A percentile compares a stretch with the other conserved stretches of the same genome.
These are phyloP conservation scores for Nicotiana tabacum DNA, from an alignment of 257 asterid species.

Conservation along the genomic window DNA sequence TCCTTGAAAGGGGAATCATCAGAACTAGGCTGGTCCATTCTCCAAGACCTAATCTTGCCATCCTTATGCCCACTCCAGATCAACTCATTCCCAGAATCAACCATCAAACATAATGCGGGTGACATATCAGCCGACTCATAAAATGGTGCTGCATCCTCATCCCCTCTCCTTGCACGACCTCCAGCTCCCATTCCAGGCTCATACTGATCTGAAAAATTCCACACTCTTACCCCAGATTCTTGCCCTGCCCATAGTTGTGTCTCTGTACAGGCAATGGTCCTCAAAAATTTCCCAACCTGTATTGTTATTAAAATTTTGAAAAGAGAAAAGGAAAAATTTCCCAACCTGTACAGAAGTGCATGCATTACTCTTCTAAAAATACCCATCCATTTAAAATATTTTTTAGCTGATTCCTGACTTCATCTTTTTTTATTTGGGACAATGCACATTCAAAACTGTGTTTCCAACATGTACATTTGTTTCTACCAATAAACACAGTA, in stretches of 20 bases:
- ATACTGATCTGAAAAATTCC: slow-evolving; percentile 73
- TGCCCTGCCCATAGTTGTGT: slow-evolving; percentile 91
- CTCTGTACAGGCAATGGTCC: slow-evolving; percentile 76
- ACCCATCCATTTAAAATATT: background rate
- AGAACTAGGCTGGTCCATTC: slow-evolving; percentile 60
- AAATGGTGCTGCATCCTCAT: slow-evolving; percentile 93
- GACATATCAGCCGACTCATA: slow-evolving; percentile 62
- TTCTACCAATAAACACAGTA: background rate
- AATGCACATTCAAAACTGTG: background rate
- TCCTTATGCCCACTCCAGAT: slow-evolving; percentile 98
- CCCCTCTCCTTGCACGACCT: slow-evolving; percentile 76
- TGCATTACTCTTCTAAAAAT: background rate
- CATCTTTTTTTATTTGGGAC: background rate
- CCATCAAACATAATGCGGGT: slow-evolving; percentile 61
- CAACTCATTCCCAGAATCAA: slow-evolving; percentile 70
- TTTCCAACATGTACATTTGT: background rate
- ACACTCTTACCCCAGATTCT: slow-evolving; percentile 87
- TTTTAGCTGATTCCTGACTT: background rate
- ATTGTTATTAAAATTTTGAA: background rate
- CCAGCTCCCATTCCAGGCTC: slow-evolving; percentile 63
- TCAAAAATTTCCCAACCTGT: slow-evolving; percentile 54
- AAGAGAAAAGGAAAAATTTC: background rate
- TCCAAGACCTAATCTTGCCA: slow-evolving; percentile 88
- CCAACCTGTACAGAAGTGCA: background rate
- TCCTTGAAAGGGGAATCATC: slow-evolving; percentile 59